Evolutionary conservation across 768 basidiomycete genomes (phyloP).

Genomic region (Tephrocybe sp.): DNA sequence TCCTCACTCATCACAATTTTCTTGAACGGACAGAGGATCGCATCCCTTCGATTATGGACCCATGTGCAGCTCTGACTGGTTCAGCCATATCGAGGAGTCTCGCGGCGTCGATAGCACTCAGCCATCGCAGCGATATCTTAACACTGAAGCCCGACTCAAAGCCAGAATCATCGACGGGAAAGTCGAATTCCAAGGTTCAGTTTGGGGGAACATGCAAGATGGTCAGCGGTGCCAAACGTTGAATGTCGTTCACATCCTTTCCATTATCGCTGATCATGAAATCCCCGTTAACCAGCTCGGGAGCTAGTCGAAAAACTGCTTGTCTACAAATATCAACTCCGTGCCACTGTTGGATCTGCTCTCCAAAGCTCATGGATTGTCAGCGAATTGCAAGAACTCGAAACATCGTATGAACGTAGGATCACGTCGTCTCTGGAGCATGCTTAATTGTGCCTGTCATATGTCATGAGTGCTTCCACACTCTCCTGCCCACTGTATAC

Average conservation of each 20-base stretch:
- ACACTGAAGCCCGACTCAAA: slow-evolving; percentile 62
- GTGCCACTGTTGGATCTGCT: slow-evolving; percentile 65
- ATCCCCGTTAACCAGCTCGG: slow-evolving; percentile 49
- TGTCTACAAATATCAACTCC: slow-evolving; percentile 50
- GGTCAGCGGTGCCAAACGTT: slow-evolving; percentile 40
- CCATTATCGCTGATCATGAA: too few relatives aligned
- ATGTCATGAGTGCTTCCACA: slow-evolving; percentile 4
- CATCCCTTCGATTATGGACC: slow-evolving; percentile 77
- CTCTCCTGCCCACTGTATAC: neutral
- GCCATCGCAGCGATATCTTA: slow-evolving; percentile 42
- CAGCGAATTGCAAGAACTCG: slow-evolving; percentile 59
- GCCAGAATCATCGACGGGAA: slow-evolving; percentile 65
- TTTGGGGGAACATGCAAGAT: slow-evolving; percentile 58
- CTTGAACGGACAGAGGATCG: slow-evolving; percentile 47
- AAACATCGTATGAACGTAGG: slow-evolving; percentile 58
- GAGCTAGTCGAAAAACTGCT: slow-evolving; percentile 62
- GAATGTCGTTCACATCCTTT: neutral
- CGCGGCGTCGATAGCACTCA: slow-evolving; percentile 28
- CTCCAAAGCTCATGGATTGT: slow-evolving; percentile 67
- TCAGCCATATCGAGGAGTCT: slow-evolving; percentile 34
- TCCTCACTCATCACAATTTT: too few relatives aligned
- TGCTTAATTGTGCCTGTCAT: slow-evolving; percentile 8
- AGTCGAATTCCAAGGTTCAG: slow-evolving; percentile 53
- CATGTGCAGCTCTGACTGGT: slow-evolving; percentile 33
- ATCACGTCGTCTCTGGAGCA: slow-evolving; percentile 29